Base-by-base conservation (phyloP, 179 eudicot genomes). In the Silene noctiflora region DNA sequence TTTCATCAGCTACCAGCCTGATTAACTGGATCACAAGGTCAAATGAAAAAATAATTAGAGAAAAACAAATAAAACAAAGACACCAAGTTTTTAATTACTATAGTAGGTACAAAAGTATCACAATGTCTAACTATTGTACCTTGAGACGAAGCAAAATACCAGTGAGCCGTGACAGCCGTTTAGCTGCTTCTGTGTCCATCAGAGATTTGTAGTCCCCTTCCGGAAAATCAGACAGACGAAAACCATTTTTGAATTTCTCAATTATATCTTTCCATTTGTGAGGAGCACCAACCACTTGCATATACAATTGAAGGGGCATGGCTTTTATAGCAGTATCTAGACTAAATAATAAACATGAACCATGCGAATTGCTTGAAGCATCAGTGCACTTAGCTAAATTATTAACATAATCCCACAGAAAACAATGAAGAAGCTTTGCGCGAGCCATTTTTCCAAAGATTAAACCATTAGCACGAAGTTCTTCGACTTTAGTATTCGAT, bases 361-460 rank as follows among this genome's bases (percentile, higher is more conserved):
- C 93, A 78, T 91, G 92, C 70, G 92, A 91, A 83, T 90, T 89
- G 82, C 82, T 82, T 62, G 58, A 53, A 5, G 59, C 59, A 55
- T 85, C 86, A 69, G 76, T 81, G 86, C 87, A 77, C 69, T 77
- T 74, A 74, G 87, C 83, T 75, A 84, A 83, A 79, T 83, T 79
- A 68, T 80, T 85, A 22, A 88, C 79, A 77, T 87, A 85, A 81
- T 73, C 85, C 99, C 99, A 95, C 73, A 95, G 78, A 84, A 87
- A 88, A 24, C 68, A 79, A 74, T 96, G 98, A 76, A 96, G 84
- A 75, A 96, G 90, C 84, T 87, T 91, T 69, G 90, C 70, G 21
- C 99, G 86, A 74, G 88, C 91, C 99, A 96, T 91, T 86, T 88
- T 96, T 75, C 94, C 92, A 77, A 86, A 76, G 60, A 95, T 90